Evolutionary conservation across 192 early-diverging fungal genomes (phyloP), one percentile per base, ranked within the genome.

Genomic region (Phlyctochytrium planicorne): DNA sequence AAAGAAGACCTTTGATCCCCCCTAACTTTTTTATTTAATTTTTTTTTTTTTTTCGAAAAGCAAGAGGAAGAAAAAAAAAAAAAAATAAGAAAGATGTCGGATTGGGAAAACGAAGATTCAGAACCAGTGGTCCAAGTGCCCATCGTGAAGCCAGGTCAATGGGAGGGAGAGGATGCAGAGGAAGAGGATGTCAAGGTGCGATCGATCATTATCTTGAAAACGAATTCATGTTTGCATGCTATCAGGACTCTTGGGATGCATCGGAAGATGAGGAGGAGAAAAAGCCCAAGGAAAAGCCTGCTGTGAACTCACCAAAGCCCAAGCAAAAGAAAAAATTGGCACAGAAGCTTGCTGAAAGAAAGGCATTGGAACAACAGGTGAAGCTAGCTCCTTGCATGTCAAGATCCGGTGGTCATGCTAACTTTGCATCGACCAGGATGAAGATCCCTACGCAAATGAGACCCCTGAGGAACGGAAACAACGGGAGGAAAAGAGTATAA

Each of bases 391-490:
- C 14, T 36, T n/a, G 57, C 31, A 23, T 23, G 20, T 62, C 6
- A 62, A 3, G 17, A 12, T 10, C 12, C 27, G 52, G 27, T 27
- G 27, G 20, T 37, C n/a, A n/a, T n/a, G n/a, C n/a, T 30, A 27
- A 63, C 57, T 53, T 33, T 63, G 29, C 59, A 62, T 52, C 59
- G 68, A 12, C 29, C 52, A 66, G 62, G 61, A 33, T 2, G 70
- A 62, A 20, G 77, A 76, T 24, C 64, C 65, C 17, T 62, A 77
- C 25, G 53, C n/a, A 17, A 50, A 67, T 57, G 80, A 82, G 56
- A 81, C 83, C 0, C 64, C 75, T 3, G 71, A 71, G 61, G 80
- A 84, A 63, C 60, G 76, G 36, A 78, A 79, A 66, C 57, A 55
- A 27, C 75, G 83, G 23, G 61, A 81, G 57, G 59, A 57, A 30